phyloP scores from a whole-genome alignment of 106 monocot species.

The Hemerocallis citrina region DNA sequence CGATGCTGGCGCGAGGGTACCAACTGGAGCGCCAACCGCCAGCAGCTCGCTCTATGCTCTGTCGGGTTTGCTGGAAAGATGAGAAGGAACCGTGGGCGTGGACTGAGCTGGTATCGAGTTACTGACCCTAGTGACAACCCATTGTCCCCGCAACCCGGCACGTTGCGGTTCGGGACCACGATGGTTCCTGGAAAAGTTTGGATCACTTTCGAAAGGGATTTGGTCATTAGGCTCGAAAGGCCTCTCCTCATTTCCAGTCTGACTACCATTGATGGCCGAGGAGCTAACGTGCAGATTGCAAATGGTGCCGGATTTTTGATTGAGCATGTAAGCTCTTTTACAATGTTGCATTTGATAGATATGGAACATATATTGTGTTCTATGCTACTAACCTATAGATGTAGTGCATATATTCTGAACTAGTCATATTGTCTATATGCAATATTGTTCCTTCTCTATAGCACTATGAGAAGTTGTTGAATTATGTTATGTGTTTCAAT shows the following conservation, averaged over 20 bases:
- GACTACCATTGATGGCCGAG: conserved; percentile 72
- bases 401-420: too few relatives aligned
- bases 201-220: conserved; percentile 50
- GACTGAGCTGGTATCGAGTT: conserved; percentile 41
- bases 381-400: too few relatives aligned
- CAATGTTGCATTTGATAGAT: background rate
- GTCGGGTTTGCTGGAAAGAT: conserved; percentile 83
- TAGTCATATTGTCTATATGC: too few relatives aligned
- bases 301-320: conserved; percentile 49
- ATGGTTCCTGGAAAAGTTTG: conserved; percentile 51
- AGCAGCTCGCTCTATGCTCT: conserved; percentile 52
- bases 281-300: conserved; percentile 65
- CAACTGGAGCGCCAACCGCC: conserved; percentile 47
- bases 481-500: background rate
- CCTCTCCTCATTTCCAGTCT: conserved; percentile 51
- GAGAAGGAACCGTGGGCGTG: conserved; percentile 35
- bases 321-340: conserved; percentile 17
- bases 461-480: background rate
- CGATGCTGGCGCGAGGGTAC: conserved; percentile 40
- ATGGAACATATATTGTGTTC: too few relatives aligned
- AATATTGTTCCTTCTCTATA: too few relatives aligned
- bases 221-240: conserved; percentile 49
- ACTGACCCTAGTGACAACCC: conserved; percentile 64
- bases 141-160: conserved; percentile 38
- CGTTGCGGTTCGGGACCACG: conserved; percentile 52